phyloP scores from a whole-genome alignment of 495 filamentous ascomycete species.

The Penicillium coprophilum region DNA sequence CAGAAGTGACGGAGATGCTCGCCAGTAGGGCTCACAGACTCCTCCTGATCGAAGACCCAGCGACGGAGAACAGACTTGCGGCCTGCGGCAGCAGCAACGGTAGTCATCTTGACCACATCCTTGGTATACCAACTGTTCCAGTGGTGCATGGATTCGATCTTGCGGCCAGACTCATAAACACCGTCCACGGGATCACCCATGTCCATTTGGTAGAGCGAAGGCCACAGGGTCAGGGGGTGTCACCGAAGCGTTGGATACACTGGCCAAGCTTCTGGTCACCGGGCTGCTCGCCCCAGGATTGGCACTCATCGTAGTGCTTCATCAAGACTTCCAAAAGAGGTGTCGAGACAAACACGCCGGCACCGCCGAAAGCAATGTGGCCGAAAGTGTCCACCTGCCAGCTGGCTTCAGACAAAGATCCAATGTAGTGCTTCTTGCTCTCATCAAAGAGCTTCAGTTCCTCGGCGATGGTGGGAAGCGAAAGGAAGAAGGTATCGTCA shows the following conservation, averaged over 20 bases:
- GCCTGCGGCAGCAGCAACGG: slow-evolving; percentile 55
- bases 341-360: slow-evolving; percentile 63
- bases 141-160: slow-evolving; percentile 62
- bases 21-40: slow-evolving; percentile 39
- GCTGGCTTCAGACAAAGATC: slow-evolving; percentile 63
- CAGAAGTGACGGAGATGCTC: slow-evolving; percentile 47
- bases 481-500: slow-evolving; percentile 74
- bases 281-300: slow-evolving; percentile 48
- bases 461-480: slow-evolving; percentile 51
- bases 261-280: slow-evolving; percentile 64
- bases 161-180: slow-evolving; percentile 60
- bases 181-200: slow-evolving; percentile 59
- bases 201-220: slow-evolving; percentile 64
- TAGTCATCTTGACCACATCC: slow-evolving; percentile 60
- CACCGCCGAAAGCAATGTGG: slow-evolving; percentile 67
- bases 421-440: slow-evolving; percentile 56
- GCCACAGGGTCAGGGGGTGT: slow-evolving; percentile 56
- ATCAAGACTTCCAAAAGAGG: slow-evolving; percentile 57
- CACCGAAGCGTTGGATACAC: slow-evolving; percentile 58
- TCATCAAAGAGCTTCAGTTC: slow-evolving; percentile 57
- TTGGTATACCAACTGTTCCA: slow-evolving; percentile 59
- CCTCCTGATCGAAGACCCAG: slow-evolving; percentile 58
- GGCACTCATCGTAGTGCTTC: slow-evolving; percentile 54
- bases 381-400: slow-evolving; percentile 59
- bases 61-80: slow-evolving; percentile 61